Conservation (phyloP, 805 yeast genomes). For the Wickerhamomyces pijperi region DNA sequence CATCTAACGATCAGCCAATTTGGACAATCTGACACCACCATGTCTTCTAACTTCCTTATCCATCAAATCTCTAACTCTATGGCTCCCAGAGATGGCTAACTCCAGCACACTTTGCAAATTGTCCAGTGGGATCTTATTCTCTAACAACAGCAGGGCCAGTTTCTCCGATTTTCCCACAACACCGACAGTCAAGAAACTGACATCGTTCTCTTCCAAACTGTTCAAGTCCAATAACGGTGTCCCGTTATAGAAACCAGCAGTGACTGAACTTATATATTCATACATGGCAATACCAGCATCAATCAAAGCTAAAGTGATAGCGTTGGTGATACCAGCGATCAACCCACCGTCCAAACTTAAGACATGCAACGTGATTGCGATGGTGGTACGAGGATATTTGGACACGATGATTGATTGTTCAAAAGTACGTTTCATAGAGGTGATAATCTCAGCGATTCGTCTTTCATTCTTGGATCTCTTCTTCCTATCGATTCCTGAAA, state of each 20-base stretch:
- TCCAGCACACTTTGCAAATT: slow-evolving; percentile 64
- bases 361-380: slow-evolving; percentile 66
- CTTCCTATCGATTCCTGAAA: slow-evolving; percentile 67
- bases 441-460: slow-evolving; percentile 54
- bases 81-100: slow-evolving; percentile 81
- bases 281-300: slow-evolving; percentile 95
- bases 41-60: slow-evolving; percentile 72
- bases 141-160: slow-evolving; percentile 64
- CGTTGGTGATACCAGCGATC: slow-evolving; percentile 68
- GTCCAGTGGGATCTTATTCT: slow-evolving; percentile 79
- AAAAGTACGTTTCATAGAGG: slow-evolving; percentile 58
- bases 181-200: slow-evolving; percentile 74
- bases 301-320: slow-evolving; percentile 78
- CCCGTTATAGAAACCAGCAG: slow-evolving; percentile 70
- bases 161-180: slow-evolving; percentile 76
- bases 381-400: slow-evolving; percentile 73
- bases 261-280: slow-evolving; percentile 75
- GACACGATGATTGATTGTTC: slow-evolving; percentile 63
- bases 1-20: slow-evolving; percentile 19
- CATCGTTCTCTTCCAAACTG: slow-evolving; percentile 71
- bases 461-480: slow-evolving; percentile 60
- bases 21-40: slow-evolving; percentile 48
- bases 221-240: slow-evolving; percentile 77
- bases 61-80: slow-evolving; percentile 73
- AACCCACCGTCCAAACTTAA: slow-evolving; percentile 87